Base-by-base conservation (phyloP, 2,329 filamentous ascomycete species). In the Ophiostoma triangulosporum region DNA sequence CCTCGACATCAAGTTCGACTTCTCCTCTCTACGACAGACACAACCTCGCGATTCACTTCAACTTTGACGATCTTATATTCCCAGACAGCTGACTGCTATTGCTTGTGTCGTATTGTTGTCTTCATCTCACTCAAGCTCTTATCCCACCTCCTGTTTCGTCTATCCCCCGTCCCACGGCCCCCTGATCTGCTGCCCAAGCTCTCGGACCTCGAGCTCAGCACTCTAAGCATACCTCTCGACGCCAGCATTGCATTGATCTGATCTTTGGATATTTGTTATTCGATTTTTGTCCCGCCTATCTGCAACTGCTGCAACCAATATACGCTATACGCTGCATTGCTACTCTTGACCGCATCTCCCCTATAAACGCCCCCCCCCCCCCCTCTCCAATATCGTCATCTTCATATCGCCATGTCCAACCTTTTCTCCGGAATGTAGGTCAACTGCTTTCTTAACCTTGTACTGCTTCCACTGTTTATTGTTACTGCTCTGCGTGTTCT, bases 401-500 rank as follows among this genome's bases (percentile, higher is more conserved):
- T 26, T 26, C 29, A 45, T 43, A 14, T 24, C 38, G 50, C 53
- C 53, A 66, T 69, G 72, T 63, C 62, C 53, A 58, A 59, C 55
- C 55, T 61, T 24, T 60, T 61, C 57, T 61, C 60, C 15, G 60
- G 60, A 54, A 61, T 61, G 60, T 61, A 53, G 55, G 60, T 60
- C 26, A n/a, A 9, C 6, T 15, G 14, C 15, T 43, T 17, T 43
- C 38, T 24, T 43, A 22, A 33, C 43, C 12, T 26, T 26, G 4
- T 51, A 3, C 11, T 36, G 24, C 15, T 48, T n/a, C 27, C 26
- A 14, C 40, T 27, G 14, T 11, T 24, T 14, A 6, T 52, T 33
- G 14, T 9, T 48, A 12, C 40, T 29, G 40, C 6, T 29, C 24
- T 27, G 20, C 40, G n/a, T n/a, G n/a, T 46, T 31, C 9, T 33